These are phyloP conservation scores for Salix suchowensis DNA, from an alignment of 345 rosid genomes.

Conservation along the genomic window DNA sequence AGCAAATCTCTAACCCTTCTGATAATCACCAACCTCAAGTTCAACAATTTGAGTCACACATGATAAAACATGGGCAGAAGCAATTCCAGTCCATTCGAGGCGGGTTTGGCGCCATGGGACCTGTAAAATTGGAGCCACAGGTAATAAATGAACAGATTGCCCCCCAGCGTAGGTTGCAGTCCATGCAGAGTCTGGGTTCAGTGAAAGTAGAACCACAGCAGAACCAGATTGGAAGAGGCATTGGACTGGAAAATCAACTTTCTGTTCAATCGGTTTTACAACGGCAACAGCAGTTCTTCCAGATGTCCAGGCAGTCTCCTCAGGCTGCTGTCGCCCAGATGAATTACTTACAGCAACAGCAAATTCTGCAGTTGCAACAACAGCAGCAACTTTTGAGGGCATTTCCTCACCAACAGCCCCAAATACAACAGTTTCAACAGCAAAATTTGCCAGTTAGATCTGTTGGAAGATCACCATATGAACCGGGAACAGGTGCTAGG, in stretches of 20 bases:
- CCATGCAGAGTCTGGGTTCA: constrained; percentile 52
- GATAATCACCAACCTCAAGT: constrained; percentile 70
- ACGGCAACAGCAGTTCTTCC: constrained; percentile 45
- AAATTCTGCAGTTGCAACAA: constrained; percentile 59
- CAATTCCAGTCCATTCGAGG: constrained; percentile 62
- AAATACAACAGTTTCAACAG: constrained; percentile 75
- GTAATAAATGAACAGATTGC: constrained; percentile 58
- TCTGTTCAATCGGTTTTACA: constrained; percentile 76
- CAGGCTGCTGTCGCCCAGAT: constrained; percentile 67
- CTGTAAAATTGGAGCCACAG: constrained; percentile 85
- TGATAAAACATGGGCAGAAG: constrained; percentile 69
- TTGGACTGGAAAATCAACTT: constrained; percentile 68
- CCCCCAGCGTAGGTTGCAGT: constrained; percentile 36
- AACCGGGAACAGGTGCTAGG: constrained; percentile 95
- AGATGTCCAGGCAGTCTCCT: constrained; percentile 77
- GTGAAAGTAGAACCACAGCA: constrained; percentile 82
- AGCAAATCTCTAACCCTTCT: constrained; percentile 55
- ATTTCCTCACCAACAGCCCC: constrained; percentile 79
- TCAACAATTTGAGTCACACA: constrained; percentile 59
- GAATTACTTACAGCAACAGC: constrained; percentile 68
- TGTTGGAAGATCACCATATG: constrained; percentile 65
- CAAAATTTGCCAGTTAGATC: constrained; percentile 70
- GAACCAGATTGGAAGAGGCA: constrained; percentile 50
- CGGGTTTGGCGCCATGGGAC: constrained; percentile 60
- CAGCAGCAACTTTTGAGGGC: constrained; percentile 78